Percentiles rank a stretch among this genome's conserved stretches.
Evolutionary conservation across 2,329 filamentous ascomycete species (phyloP).

Genomic region (Colletotrichum trifolii): DNA sequence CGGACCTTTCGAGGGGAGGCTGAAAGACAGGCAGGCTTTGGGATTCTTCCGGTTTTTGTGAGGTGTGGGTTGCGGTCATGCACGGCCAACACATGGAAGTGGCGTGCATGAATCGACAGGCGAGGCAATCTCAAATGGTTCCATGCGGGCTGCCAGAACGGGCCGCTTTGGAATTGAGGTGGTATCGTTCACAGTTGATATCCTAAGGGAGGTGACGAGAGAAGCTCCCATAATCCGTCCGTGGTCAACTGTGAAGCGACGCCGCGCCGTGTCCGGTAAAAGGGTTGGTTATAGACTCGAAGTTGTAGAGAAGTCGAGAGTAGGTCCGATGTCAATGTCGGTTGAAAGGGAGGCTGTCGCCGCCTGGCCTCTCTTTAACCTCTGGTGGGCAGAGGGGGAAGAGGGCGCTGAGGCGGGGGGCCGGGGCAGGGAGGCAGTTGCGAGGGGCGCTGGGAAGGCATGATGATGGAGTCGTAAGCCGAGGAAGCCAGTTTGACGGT

Average conservation of each 20-base stretch:
- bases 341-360: constrained; percentile 22
- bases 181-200: constrained; percentile 26
- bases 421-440: constrained; percentile 76
- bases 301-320: neutral
- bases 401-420: constrained; percentile 72
- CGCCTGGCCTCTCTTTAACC: constrained; percentile 50
- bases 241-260: constrained; percentile 7
- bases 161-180: constrained; percentile 3
- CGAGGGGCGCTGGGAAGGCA: constrained; percentile 71
- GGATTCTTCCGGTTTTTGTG: constrained; percentile 7
- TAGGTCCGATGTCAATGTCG: constrained; percentile 9
- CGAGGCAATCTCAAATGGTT: neutral
- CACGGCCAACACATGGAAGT: constrained; percentile 32
- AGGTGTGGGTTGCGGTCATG: constrained; percentile 23
- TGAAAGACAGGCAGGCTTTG: constrained; percentile 7
- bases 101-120: constrained; percentile 28
- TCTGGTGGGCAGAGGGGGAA: constrained; percentile 73
- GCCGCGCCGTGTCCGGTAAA: constrained; percentile 5
- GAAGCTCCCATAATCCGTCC: neutral
- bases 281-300: neutral
- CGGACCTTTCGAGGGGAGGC: constrained; percentile 10
- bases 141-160: constrained; percentile 14
- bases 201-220: neutral
- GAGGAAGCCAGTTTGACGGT: constrained; percentile 36
- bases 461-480: constrained; percentile 48